Base-by-base conservation (phyloP, 164 flowering plant genomes). In the Amborella trichopoda region DNA sequence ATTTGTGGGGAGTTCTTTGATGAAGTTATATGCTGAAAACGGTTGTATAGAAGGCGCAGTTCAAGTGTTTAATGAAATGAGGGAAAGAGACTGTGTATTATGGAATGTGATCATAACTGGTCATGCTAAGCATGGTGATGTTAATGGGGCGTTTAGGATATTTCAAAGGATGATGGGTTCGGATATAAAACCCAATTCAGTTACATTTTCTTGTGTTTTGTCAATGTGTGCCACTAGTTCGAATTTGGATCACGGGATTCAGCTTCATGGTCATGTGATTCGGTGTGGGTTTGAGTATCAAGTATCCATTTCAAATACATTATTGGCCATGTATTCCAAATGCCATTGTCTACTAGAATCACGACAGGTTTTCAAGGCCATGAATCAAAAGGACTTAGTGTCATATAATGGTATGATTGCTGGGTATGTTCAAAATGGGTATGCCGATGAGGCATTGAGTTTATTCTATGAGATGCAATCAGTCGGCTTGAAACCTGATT, bases 51-150 rank as follows among this genome's bases (percentile, higher is more conserved):
- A 43, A 2, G 71, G 67, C 50, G 95, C 95, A 5, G 63, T 73
- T 16, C 4, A 11, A 1, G 23, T 86, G 80, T 86, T 90, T 62
- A 82, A 76, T 56, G 67, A 55, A 67, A 65, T 90, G 64, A 52
- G 61, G 48, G 30, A 54, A 8, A 77, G 56, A 57, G 95, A 86
- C 65, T 20, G 63, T 48, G 91, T 83, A 20, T 48, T 79, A 62
- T 88, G 90, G 90, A 88, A 83, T 62, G 88, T 78, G 60, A 81
- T 88, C 90, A 65, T 88, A 36, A 48, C 73, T 67, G 82, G 82
- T 23, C 77, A 74, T 65, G 66, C 60, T 17, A 74, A 61, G 45
- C 60, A 32, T 58, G 74, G 78, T 59, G 71, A 66, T n/a, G 46
- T 28, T 0, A 49, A 19, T 16, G 62, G 60, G 45, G 69, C 75